Percentiles rank a stretch among this genome's conserved stretches.
phyloP scores from a whole-genome alignment of 805 yeast species.

The Sugiyamaella americana region DNA sequence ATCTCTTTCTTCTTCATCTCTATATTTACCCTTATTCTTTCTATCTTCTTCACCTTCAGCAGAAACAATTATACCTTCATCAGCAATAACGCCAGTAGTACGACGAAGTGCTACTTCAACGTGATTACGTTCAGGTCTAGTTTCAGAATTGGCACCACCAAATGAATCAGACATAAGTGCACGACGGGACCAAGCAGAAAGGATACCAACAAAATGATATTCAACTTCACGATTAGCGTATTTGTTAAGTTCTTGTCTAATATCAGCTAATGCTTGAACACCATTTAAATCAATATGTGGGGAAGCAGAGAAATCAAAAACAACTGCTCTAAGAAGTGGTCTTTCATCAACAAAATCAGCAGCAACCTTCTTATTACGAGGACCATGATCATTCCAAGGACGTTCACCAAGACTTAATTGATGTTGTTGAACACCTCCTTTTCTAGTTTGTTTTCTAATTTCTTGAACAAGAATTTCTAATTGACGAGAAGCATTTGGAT shows the following conservation, averaged over 20 bases:
- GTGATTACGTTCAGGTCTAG: conserved; percentile 19
- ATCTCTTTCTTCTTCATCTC: conserved; percentile 20
- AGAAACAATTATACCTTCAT: conserved; percentile 1
- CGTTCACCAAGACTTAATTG: conserved; percentile 45
- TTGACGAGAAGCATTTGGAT: conserved; percentile 73
- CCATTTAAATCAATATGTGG: conserved; percentile 75
- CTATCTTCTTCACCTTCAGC: conserved; percentile 8
- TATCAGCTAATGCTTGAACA: conserved; percentile 69
- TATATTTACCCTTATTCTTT: conserved; percentile 11
- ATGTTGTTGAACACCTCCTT: conserved; percentile 42
- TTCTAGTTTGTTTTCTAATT: conserved; percentile 53
- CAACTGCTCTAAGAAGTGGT: conserved; percentile 65
- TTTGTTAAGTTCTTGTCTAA: conserved; percentile 61
- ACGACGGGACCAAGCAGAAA: conserved; percentile 82
- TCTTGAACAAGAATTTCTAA: conserved; percentile 63
- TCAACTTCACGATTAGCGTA: conserved; percentile 82
- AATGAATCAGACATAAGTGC: conserved; percentile 71
- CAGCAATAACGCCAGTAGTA: conserved; percentile 13
- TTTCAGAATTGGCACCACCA: conserved; percentile 48
- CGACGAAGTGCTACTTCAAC: conserved; percentile 16
- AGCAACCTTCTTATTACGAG: conserved; percentile 29
- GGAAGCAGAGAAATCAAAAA: conserved; percentile 75
- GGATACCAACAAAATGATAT: conserved; percentile 79
- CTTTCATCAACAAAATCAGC: conserved; percentile 40
- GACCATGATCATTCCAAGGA: conserved; percentile 92